Evolutionary conservation across 2,329 filamentous ascomycete species (phyloP), one percentile per base, ranked within the genome.

Genomic region (Scedosporium dehoogii): DNA sequence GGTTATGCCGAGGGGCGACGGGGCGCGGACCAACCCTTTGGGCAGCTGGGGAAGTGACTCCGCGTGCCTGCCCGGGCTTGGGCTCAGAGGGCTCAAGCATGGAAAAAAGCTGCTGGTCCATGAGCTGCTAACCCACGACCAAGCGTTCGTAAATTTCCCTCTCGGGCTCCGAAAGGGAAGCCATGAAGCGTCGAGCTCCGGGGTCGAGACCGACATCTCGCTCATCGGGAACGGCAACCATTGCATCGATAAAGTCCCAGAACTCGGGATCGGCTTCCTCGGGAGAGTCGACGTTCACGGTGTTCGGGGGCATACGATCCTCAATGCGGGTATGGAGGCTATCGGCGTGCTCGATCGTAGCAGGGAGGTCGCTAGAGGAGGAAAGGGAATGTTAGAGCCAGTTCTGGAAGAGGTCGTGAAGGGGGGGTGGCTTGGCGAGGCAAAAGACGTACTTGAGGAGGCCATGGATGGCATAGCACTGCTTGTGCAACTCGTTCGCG

Each of bases 401-500:
- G 29, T 33, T 33, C 5, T 33, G 7, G 23, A 25, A 18, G 10
- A 33, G 41, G 23, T n/a, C 5, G 29, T n/a, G n/a, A n/a, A n/a
- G 21, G 23, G 27, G 59, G 46, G 18, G 16, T 23, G 12, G 16
- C 12, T 1, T 27, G 44, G 38, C 9, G 9, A 29, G 29, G 29
- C 12, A 18, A 3, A 18, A 9, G 23, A 61, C 46, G 16, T 58
- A 62, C 60, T 6, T 9, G 5, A 48, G 33, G 51, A 16, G 12
- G 29, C 60, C 55, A 42, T 62, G 60, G 21, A 62, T 23, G 23
- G 53, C 60, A 25, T 62, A 62, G 21, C 23, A 33, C 44, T 53
- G 44, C 10, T 23, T 62, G 3, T 62, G n/a, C 63, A 97, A 81
- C 67, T 90, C 87, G 59, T 86, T 79, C 0, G 93, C 93, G 62